Evolutionary conservation across 2,329 filamentous ascomycete species (phyloP).

Genomic region (Niveomyces coronatus): DNA sequence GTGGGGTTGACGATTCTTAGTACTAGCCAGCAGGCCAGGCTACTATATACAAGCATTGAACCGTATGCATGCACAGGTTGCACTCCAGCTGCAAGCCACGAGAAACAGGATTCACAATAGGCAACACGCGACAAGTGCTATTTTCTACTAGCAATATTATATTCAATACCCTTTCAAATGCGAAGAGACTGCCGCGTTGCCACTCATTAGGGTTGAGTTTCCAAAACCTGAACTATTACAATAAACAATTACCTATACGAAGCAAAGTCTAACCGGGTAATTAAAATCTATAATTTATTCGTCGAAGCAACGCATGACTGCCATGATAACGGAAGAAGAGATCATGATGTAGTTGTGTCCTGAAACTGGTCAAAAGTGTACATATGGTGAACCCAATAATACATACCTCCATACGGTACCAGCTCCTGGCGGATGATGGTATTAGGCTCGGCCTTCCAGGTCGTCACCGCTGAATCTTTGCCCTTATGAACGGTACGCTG

Average conservation of each 20-base stretch:
- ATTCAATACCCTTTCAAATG: too few species aligned
- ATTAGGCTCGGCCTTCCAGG: conserved; percentile 32
- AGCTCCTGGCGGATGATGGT: conserved; percentile 44
- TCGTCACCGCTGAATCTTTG: conserved; percentile 37
- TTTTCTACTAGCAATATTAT: too few species aligned
- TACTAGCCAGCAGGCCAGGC: too few species aligned
- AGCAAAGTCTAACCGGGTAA: too few species aligned
- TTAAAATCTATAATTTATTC: too few species aligned
- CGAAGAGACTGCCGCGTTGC: not conserved
- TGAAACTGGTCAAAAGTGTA: conserved; percentile 18
- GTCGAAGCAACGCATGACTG: conserved; percentile 56
- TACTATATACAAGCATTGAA: too few species aligned
- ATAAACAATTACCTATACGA: not conserved
- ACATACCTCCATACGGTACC: conserved; percentile 44
- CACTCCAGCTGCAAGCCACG: too few species aligned
- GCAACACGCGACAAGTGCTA: too few species aligned
- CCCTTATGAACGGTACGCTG: conserved; percentile 32
- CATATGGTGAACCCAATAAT: not conserved
- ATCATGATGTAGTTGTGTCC: conserved; percentile 62
- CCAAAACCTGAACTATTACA: not conserved
- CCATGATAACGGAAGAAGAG: conserved; percentile 52
- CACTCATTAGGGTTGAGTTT: not conserved
- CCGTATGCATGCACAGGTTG: too few species aligned
- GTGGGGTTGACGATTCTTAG: too few species aligned
- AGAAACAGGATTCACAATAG: too few species aligned